Evolutionary conservation across 2,329 filamentous ascomycete species (phyloP), one percentile per base, ranked within the genome.

Genomic region (Fusarium nelsonii): DNA sequence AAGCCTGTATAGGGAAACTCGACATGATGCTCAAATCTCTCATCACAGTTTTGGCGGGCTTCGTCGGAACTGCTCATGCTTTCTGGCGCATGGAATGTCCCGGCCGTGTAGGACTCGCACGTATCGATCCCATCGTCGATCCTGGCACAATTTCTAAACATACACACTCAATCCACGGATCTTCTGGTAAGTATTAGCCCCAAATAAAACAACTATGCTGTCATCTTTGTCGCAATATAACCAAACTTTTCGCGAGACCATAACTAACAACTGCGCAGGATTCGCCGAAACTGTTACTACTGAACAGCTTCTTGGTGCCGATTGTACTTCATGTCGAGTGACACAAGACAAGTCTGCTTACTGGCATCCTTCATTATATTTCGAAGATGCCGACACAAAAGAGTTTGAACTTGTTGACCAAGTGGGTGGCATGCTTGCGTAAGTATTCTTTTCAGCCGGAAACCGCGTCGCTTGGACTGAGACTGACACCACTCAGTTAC

Each of bases 61-160:
- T 81, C 32, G 67, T 80, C 37, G 76, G 77, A 40, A 71, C 80
- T 59, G 84, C 83, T 46, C 76, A 85, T 72, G 94, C 91, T 63
- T 97, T 97, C 80, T 97, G 92, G 92, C 92, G 94, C 77, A 92
- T 97, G 86, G 91, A 93, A 74, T 97, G 93, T 80, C 91, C 88
- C 71, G 90, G 89, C 58, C 85, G 87, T 46, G 84, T 89, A 69
- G 92, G 89, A 66, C 78, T 92, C 59, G 91, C 88, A 50, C 88
- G 92, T 59, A 83, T 97, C 40, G 93, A 97, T 76, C 93, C 93
- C 18, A 84, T 97, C 58, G 84, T 96, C 58, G 84, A 88, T 61
- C 86, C 85, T 4, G 90, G 88, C 50, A 72, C 75, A 20, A 67
- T 88, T 34, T 87, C 90, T 11, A 77, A 83, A 62, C 94, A 97